These are phyloP conservation scores for Sphagnum magellanicum DNA, from an alignment of 228 moss, liverwort and hornwort genomes.

Conservation along the genomic window DNA sequence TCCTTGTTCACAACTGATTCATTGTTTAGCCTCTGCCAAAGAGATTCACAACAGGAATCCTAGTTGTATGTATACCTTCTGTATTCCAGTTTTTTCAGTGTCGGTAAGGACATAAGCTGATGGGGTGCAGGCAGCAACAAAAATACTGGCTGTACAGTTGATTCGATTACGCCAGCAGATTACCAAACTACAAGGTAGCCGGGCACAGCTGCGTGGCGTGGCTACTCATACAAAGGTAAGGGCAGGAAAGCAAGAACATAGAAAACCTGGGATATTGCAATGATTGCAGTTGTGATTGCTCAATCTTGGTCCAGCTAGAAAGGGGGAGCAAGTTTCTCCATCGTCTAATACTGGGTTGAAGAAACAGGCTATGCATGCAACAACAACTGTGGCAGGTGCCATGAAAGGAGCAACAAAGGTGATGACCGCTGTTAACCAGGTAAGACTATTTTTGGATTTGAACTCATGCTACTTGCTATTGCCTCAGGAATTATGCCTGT, in stretches of 20 bases:
- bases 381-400: constrained; percentile 13
- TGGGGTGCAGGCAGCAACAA: constrained; percentile 40
- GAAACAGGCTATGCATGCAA: constrained; percentile 13
- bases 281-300: neutral
- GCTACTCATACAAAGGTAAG: constrained; percentile 61
- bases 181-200: constrained; percentile 53
- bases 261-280: neutral
- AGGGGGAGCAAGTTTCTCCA: neutral
- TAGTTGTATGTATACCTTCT: neutral
- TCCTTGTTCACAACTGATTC: neutral
- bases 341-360: neutral
- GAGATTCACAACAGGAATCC: neutral
- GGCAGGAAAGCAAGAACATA: neutral
- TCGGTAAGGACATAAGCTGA: neutral
- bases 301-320: neutral
- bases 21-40: neutral
- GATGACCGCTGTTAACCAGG: constrained; percentile 9
- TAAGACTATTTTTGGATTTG: neutral
- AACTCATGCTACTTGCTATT: neutral
- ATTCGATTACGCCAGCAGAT: constrained; percentile 61
- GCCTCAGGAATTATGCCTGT: neutral
- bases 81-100: too few species aligned
- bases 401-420: constrained; percentile 14
- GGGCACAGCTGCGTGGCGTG: constrained; percentile 63
- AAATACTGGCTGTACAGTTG: constrained; percentile 53